Conservation (phyloP, 177 flowering plant species). For the Vitis hybrid region DNA sequence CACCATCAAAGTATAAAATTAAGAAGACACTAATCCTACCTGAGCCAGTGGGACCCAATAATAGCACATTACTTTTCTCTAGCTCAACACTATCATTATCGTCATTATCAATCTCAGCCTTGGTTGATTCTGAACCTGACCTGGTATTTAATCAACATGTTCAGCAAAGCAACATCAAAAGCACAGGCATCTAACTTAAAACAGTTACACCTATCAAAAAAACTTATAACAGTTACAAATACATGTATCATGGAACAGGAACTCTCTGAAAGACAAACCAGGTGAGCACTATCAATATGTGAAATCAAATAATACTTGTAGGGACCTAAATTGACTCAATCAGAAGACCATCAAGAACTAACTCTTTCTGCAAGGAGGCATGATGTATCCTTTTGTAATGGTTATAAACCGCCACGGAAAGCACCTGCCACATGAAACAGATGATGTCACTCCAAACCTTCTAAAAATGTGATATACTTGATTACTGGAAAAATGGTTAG, state of each 20-base stretch:
- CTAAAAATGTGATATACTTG: background rate
- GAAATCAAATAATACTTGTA: background rate
- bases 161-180: constrained; percentile 12
- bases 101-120: constrained; percentile 32
- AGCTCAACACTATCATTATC: constrained; percentile 57
- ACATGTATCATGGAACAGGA: background rate
- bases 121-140: constrained; percentile 43
- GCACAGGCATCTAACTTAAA: constrained; percentile 8
- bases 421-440: constrained; percentile 46
- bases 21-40: constrained; percentile 32
- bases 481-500: background rate
- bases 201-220: background rate
- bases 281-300: constrained; percentile 1
- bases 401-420: constrained; percentile 74
- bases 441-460: background rate
- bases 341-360: constrained; percentile 20
- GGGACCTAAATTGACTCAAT: background rate
- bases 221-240: constrained; percentile 5
- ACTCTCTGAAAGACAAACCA: background rate
- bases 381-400: constrained; percentile 71
- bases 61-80: constrained; percentile 80
- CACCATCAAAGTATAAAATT: background rate
- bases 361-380: constrained; percentile 56
- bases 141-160: constrained; percentile 30
- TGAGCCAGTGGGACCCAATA: constrained; percentile 87